phyloP scores from a whole-genome alignment of 1,284 basidiomycete species.

The Lignosus rhinocerotis region DNA sequence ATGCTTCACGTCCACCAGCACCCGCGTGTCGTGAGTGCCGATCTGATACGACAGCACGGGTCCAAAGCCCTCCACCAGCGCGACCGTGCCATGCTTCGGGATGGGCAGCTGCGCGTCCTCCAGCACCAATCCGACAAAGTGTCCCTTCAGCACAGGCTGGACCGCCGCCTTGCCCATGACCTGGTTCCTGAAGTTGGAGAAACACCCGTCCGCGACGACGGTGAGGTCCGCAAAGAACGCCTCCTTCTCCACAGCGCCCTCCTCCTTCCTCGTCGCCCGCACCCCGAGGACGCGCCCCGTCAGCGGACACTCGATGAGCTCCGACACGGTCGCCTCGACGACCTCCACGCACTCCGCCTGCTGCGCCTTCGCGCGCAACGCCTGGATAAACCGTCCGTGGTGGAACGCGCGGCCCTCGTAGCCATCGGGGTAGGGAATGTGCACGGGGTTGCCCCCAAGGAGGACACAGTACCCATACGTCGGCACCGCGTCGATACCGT shows the following conservation, averaged over 20 bases:
- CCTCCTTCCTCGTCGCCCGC: constrained; percentile 46
- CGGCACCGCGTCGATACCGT: constrained; percentile 86
- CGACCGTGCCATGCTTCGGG: constrained; percentile 87
- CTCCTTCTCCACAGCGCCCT: constrained; percentile 46
- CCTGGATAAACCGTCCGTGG: constrained; percentile 91
- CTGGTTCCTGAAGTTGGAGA: constrained; percentile 76
- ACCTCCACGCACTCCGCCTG: constrained; percentile 66
- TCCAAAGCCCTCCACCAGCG: constrained; percentile 70
- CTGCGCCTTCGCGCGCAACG: constrained; percentile 69
- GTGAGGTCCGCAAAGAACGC: constrained; percentile 76
- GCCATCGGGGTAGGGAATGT: constrained; percentile 86
- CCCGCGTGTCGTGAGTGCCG: constrained; percentile 77
- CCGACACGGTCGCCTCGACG: constrained; percentile 82
- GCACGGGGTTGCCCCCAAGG: constrained; percentile 65
- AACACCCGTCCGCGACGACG: constrained; percentile 93
- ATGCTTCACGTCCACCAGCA: constrained; percentile 89
- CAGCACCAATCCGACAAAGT: constrained; percentile 21
- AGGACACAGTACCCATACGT: constrained; percentile 90
- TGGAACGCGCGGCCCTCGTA: constrained; percentile 85
- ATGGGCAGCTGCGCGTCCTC: constrained; percentile 65
- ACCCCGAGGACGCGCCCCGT: constrained; percentile 66
- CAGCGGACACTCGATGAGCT: constrained; percentile 64
- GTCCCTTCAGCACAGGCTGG: constrained; percentile 14
- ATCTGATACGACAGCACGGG: constrained; percentile 93
- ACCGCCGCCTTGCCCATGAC: constrained; percentile 46